A percentile compares a stretch with the other conserved stretches of the same genome.
These are phyloP conservation scores for Lophiostoma macrostomum DNA, from an alignment of 495 filamentous ascomycete species.

Conservation along the genomic window DNA sequence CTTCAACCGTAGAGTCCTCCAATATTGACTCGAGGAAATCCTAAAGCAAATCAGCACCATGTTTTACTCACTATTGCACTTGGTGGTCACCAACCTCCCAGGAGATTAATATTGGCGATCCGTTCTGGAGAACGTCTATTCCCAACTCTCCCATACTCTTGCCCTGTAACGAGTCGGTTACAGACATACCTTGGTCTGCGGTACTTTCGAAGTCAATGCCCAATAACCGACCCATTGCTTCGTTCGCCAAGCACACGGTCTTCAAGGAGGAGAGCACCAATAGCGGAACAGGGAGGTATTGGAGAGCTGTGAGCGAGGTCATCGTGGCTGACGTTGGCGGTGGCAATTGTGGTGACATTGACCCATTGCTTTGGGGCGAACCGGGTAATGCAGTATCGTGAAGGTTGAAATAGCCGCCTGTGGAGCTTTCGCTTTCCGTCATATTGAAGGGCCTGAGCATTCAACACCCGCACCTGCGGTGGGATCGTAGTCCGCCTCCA, in stretches of 20 bases:
- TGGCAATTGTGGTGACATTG: constrained; percentile 5
- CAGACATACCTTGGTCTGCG: constrained; percentile 34
- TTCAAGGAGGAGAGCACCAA: constrained; percentile 60
- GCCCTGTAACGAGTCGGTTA: constrained; percentile 52
- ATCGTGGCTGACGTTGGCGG: constrained; percentile 7
- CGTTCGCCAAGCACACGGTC: constrained; percentile 66
- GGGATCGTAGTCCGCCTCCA: no score
- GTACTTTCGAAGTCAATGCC: constrained; percentile 43
- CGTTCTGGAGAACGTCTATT: constrained; percentile 60
- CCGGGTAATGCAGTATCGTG: constrained; percentile 3
- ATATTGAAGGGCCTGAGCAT: no score
- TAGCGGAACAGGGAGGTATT: constrained; percentile 66
- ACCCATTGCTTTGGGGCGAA: constrained; percentile 13
- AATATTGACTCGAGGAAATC: constrained; percentile 37
- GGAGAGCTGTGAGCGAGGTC: constrained; percentile 58
- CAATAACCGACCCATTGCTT: constrained; percentile 64
- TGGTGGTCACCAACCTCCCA: constrained; percentile 40
- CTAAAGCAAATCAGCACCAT: neutral
- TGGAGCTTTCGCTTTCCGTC: neutral
- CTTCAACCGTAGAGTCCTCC: constrained; percentile 27
- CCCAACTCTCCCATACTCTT: constrained; percentile 59
- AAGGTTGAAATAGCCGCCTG: constrained; percentile 16
- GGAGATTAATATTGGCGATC: constrained; percentile 40
- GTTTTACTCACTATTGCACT: neutral
- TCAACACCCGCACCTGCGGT: no score